A percentile compares a stretch with the other conserved stretches of the same genome.
These are phyloP conservation scores for Termitomyces sp. DNA, from an alignment of 768 basidiomycete species.

Conservation along the genomic window DNA sequence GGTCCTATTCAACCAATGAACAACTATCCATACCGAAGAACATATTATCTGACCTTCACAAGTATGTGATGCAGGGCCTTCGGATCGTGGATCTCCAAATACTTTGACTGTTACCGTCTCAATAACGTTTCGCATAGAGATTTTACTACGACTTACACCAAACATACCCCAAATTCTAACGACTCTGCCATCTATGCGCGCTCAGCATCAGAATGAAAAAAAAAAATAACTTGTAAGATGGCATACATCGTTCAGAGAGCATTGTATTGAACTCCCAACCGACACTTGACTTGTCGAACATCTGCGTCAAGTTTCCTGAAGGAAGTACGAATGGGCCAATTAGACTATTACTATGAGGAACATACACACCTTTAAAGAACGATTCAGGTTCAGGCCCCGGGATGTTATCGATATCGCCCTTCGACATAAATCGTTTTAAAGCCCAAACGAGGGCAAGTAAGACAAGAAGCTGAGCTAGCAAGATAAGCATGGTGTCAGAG, in stretches of 20 bases:
- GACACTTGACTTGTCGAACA: neutral
- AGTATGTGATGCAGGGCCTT: conserved; percentile 1
- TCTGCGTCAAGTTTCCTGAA: neutral
- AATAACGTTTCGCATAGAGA: neutral
- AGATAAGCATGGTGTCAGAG: neutral
- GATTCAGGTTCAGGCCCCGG: neutral
- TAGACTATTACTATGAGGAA: neutral
- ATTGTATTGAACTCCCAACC: neutral
- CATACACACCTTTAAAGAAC: neutral
- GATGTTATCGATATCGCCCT: neutral
- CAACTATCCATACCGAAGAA: neutral
- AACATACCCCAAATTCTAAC: neutral
- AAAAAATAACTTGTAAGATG: neutral
- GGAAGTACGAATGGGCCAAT: neutral
- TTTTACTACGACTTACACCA: neutral
- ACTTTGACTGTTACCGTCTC: neutral
- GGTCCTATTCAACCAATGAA: neutral
- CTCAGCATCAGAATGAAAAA: neutral
- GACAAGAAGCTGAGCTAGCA: neutral
- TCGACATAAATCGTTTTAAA: neutral
- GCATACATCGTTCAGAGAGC: neutral
- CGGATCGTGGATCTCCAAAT: neutral
- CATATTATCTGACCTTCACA: neutral
- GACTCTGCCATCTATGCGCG: neutral
- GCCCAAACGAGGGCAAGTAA: neutral